Evolutionary conservation across 495 filamentous ascomycete species (phyloP).

Genomic region (Penicillium taxi): DNA sequence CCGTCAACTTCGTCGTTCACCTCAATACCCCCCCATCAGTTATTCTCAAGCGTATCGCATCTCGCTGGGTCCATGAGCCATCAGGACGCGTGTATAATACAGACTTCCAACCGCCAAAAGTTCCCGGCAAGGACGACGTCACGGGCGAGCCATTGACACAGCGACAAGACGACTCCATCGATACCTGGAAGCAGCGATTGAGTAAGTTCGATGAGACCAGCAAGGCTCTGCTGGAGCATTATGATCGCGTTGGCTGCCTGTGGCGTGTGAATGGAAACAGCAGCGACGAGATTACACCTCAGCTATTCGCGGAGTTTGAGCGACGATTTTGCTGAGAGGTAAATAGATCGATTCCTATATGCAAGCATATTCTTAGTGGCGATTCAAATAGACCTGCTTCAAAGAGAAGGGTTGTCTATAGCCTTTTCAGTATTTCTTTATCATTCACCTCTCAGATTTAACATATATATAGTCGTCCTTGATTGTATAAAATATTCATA

Average conservation of each 20-base stretch:
- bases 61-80: conserved; percentile 88
- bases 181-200: conserved; percentile 74
- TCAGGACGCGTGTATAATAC: conserved; percentile 92
- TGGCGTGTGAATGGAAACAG: conserved; percentile 81
- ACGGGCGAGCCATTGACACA: conserved; percentile 84
- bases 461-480: conserved; percentile 12
- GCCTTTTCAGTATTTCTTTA: too few species aligned
- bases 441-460: neutral
- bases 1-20: conserved; percentile 82
- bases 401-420: neutral
- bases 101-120: conserved; percentile 77
- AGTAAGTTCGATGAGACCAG: conserved; percentile 81
- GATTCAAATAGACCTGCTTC: too few species aligned
- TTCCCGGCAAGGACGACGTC: conserved; percentile 76
- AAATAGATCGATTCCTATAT: conserved; percentile 2
- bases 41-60: conserved; percentile 80
- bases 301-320: conserved; percentile 73
- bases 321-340: conserved; percentile 54
- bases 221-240: conserved; percentile 77
- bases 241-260: conserved; percentile 75
- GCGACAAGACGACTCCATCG: conserved; percentile 74
- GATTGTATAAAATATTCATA: conserved; percentile 15
- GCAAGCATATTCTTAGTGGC: conserved; percentile 17
- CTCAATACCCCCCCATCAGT: conserved; percentile 50
- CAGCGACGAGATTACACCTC: conserved; percentile 88